Evolutionary conservation across 257 asterid species (phyloP), one percentile per base, ranked within the genome.

Genomic region (Paulownia fortunei): DNA sequence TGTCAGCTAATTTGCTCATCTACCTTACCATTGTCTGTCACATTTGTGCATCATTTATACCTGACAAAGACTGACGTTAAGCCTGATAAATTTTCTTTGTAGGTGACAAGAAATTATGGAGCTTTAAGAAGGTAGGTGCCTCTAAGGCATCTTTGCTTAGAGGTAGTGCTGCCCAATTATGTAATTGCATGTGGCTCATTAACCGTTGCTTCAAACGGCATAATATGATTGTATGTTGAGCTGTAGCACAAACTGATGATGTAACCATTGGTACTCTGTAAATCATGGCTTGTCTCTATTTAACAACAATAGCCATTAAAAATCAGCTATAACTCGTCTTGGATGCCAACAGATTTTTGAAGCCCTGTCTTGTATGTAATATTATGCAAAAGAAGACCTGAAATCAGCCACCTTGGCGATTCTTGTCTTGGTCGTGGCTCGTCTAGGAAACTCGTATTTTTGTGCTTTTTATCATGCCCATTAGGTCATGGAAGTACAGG

Each of bases 51-150:
- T 70, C 32, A 32, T 10, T 51, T 68, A 42, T 24, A 16, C 34
- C 13, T 15, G 61, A 24, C 12, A 56, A 46, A 16, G 12, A 24
- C 34, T 73, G 18, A 36, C 42, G 12, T 30, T 69, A 24, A 61
- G 42, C 13, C 61, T 73, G 16, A 62, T 61, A 13, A 68, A 9
- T 72, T 76, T 71, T 66, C 37, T 80, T 69, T 83, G 82, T 69
- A 93, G 98, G 94, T 89, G 73, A 88, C 90, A 42, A 89, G 97
- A 86, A 93, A 93, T 74, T 93, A 92, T 60, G 98, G 97, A 73
- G 89, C 96, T 81, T 76, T 91, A 78, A 90, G 98, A 77, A 84
- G 87, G 82, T 92, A 87, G 83, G 63, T 66, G 62, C 77, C 71
- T 54, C 46, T 13, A 34, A 21, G 66, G 61, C 63, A 63, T 68